A percentile compares a stretch with the other conserved stretches of the same genome.
Conservation (phyloP, 768 basidiomycete species). For the Strobilomyces confusus region DNA sequence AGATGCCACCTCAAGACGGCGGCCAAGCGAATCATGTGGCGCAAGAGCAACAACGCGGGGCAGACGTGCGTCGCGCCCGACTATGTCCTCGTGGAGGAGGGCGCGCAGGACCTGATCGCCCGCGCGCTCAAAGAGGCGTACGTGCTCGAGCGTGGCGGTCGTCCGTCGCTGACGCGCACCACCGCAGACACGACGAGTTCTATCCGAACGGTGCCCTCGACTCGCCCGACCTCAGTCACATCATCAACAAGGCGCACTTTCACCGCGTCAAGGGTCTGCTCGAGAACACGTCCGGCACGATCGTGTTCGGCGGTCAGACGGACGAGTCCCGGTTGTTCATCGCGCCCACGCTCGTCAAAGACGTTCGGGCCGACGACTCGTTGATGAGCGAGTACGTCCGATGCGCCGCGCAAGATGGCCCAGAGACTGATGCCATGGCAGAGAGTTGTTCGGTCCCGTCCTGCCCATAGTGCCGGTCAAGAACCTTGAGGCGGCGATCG, state of each 20-base stretch:
- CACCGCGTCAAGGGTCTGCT: conserved; percentile 58
- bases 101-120: conserved; percentile 37
- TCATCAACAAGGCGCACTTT: conserved; percentile 53
- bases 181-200: conserved; percentile 23
- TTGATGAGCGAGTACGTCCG: conserved; percentile 71
- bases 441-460: conserved; percentile 84
- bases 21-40: conserved; percentile 76
- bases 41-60: conserved; percentile 74
- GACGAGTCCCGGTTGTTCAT: conserved; percentile 59
- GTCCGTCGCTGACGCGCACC: neutral
- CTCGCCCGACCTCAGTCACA: conserved; percentile 45
- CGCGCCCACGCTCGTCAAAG: conserved; percentile 67
- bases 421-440: conserved; percentile 23
- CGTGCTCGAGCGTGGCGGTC: conserved; percentile 11
- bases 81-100: conserved; percentile 44
- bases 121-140: conserved; percentile 42
- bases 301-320: conserved; percentile 61
- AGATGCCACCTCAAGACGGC: conserved; percentile 63
- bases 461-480: conserved; percentile 72
- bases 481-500: conserved; percentile 66
- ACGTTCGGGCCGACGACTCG: conserved; percentile 60
- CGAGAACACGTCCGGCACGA: conserved; percentile 60
- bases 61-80: conserved; percentile 70
- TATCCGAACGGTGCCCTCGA: conserved; percentile 42
- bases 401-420: neutral